These are phyloP conservation scores for Phoma sp. DNA, from an alignment of 2,329 filamentous ascomycete genomes.

Conservation along the genomic window DNA sequence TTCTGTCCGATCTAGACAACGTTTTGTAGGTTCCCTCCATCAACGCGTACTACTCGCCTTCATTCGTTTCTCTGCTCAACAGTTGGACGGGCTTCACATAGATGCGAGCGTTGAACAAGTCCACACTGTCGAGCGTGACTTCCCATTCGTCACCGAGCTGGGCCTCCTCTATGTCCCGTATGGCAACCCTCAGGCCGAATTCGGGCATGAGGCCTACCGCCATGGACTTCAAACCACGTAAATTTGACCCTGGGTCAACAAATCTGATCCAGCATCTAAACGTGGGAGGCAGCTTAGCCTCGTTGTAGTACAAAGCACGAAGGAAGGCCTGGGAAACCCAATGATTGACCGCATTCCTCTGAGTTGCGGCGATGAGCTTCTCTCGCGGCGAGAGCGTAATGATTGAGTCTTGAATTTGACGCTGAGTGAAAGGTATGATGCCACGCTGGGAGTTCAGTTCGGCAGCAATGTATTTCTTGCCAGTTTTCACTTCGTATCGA, in stretches of 20 bases:
- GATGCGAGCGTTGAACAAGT: conserved; percentile 44
- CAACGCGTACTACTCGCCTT: neutral
- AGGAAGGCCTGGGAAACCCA: conserved; percentile 64
- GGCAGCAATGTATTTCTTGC: conserved; percentile 49
- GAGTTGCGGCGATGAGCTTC: conserved; percentile 52
- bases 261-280: conserved; percentile 48
- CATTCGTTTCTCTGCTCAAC: conserved; percentile 34
- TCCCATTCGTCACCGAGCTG: conserved; percentile 57
- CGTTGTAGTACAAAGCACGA: conserved; percentile 64
- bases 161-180: conserved; percentile 25
- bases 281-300: conserved; percentile 59
- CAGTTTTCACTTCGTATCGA: conserved; percentile 60
- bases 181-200: conserved; percentile 21
- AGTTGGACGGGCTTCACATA: conserved; percentile 50
- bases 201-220: conserved; percentile 27
- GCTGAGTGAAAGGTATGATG: conserved; percentile 59
- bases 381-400: conserved; percentile 54
- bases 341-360: conserved; percentile 48
- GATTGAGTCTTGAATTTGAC: conserved; percentile 59
- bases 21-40: neutral
- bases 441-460: conserved; percentile 45
- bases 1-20: neutral
- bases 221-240: neutral
- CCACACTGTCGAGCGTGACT: conserved; percentile 46
- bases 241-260: conserved; percentile 8